These are phyloP conservation scores for Ettlia oleoabundans DNA, from an alignment of 139 green algal genomes.

Conservation along the genomic window DNA sequence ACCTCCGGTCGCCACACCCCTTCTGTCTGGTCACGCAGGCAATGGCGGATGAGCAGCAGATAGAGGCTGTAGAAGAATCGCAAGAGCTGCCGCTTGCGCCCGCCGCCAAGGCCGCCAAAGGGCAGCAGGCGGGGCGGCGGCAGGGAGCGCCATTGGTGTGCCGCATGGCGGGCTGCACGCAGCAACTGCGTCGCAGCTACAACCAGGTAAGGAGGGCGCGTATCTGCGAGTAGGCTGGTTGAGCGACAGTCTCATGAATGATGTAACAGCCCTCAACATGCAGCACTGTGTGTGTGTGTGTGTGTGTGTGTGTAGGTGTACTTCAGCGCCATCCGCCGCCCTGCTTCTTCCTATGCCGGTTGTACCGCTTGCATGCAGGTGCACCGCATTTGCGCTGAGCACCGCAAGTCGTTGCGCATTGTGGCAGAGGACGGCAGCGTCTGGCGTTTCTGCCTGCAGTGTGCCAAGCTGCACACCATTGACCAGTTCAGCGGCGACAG, in stretches of 20 bases:
- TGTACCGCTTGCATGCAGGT: background rate
- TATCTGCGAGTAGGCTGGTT: no score
- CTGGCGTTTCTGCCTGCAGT: slow-evolving; percentile 3
- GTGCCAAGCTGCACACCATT: background rate
- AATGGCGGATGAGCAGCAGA: background rate
- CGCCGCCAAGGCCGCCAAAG: background rate
- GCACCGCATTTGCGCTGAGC: slow-evolving; percentile 1
- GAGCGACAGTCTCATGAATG: no score
- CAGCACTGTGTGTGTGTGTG: no score
- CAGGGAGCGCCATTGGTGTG: background rate
- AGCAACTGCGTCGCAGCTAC: background rate
- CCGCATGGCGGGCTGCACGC: background rate
- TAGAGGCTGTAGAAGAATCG: background rate
- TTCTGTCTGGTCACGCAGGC: no score
- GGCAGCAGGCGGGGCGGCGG: background rate
- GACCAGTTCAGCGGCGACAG: background rate
- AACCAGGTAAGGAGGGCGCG: background rate
- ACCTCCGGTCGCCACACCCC: no score
- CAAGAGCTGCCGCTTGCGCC: background rate
- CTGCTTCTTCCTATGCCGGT: background rate
- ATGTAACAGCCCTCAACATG: no score
- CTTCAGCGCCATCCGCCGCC: no score
- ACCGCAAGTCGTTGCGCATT: background rate
- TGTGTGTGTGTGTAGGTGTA: no score
- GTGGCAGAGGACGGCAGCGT: background rate